Percentiles rank a stretch among this genome's conserved stretches.
These are phyloP conservation scores for Picea sitchensis DNA, from an alignment of 75 land plant species.

Conservation along the genomic window DNA sequence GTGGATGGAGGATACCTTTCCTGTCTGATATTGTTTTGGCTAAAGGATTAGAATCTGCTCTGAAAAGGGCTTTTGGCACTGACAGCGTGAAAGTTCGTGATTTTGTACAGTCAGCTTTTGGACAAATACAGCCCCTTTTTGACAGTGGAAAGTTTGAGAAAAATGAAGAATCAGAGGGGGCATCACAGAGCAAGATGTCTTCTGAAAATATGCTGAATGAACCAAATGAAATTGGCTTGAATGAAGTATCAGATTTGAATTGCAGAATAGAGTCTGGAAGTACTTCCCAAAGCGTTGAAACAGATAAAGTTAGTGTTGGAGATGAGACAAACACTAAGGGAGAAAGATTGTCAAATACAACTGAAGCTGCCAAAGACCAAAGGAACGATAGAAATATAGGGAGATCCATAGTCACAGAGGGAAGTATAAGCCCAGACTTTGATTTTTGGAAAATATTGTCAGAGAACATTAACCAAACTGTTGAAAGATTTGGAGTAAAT, in stretches of 20 bases:
- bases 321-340: neutral
- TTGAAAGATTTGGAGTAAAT: conserved; percentile 30
- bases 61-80: conserved; percentile 53
- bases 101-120: conserved; percentile 77
- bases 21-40: conserved; percentile 56
- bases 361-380: neutral
- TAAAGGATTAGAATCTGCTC: conserved; percentile 49
- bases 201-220: conserved; percentile 5
- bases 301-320: neutral
- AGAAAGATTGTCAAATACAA: neutral
- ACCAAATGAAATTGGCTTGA: neutral
- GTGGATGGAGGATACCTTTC: conserved; percentile 68
- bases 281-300: neutral
- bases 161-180: neutral
- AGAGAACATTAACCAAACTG: conserved; percentile 43
- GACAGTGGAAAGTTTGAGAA: conserved; percentile 2
- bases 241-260: neutral
- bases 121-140: conserved; percentile 48
- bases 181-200: neutral
- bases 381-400: neutral
- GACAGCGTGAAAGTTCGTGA: conserved; percentile 68
- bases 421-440: conserved; percentile 22
- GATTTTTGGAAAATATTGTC: conserved; percentile 56
- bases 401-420: neutral
- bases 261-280: neutral